Percentiles rank a stretch among this genome's conserved stretches.
phyloP scores from a whole-genome alignment of 208 protist species.

The Leishmania tropica region DNA sequence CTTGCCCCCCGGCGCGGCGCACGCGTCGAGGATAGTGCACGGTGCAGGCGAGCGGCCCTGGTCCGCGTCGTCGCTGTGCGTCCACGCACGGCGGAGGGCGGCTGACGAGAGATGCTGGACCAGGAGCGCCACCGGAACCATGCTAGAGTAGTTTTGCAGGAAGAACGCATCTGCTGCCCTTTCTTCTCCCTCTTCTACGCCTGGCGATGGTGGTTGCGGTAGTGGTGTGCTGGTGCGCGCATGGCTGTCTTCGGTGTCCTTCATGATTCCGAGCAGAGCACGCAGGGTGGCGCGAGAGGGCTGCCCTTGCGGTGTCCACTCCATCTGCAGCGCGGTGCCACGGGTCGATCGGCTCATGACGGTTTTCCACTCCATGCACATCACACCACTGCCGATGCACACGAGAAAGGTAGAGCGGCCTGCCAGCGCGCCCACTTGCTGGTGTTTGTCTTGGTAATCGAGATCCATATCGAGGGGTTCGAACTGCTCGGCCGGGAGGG shows the following conservation, averaged over 20 bases:
- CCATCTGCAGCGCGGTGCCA: slow-evolving; percentile 41
- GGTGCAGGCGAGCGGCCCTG: not conserved
- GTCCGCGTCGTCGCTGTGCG: slow-evolving; percentile 3
- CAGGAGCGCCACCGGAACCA: slow-evolving; percentile 73
- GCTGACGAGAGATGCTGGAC: slow-evolving; percentile 34
- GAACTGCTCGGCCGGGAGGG: slow-evolving; percentile 15
- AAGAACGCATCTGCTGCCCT: slow-evolving; percentile 40
- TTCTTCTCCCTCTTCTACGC: not conserved
- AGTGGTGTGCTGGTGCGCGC: not conserved
- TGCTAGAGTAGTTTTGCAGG: slow-evolving; percentile 82
- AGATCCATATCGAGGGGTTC: not conserved
- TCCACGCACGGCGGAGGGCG: not conserved
- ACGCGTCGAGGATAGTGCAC: slow-evolving; percentile 87
- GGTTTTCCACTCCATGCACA: slow-evolving; percentile 38
- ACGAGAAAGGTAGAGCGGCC: slow-evolving; percentile 22
- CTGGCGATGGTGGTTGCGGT: not conserved
- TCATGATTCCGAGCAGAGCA: slow-evolving; percentile 11
- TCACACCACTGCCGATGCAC: slow-evolving; percentile 36
- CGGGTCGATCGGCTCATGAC: slow-evolving; percentile 18
- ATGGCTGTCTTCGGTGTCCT: not conserved
- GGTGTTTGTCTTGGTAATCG: not conserved
- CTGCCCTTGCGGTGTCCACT: slow-evolving; percentile 46
- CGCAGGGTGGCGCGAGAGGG: slow-evolving; percentile 35
- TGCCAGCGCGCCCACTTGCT: not conserved
- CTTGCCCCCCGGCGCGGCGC: slow-evolving; percentile 94